Evolutionary conservation across 2,329 filamentous ascomycete genomes (phyloP).

Genomic region (Pseudonectria foliicola): DNA sequence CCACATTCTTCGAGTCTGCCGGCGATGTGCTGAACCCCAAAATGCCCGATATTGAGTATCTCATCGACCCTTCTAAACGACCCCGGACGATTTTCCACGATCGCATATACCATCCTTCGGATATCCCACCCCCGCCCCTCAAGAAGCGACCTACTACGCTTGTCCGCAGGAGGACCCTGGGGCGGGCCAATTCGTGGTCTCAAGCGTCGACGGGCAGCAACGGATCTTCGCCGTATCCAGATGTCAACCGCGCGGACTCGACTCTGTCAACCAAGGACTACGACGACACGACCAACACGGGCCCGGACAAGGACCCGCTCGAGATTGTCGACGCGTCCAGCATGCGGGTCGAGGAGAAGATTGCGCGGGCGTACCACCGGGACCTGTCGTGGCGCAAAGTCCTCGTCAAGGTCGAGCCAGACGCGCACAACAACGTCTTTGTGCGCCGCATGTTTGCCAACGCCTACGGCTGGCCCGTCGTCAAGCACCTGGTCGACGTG

Average conservation of each 20-base stretch:
- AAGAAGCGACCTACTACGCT: constrained; percentile 44
- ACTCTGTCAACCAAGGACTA: constrained; percentile 40
- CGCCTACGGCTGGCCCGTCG: constrained; percentile 93
- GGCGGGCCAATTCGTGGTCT: constrained; percentile 15
- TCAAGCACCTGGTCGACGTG: constrained; percentile 89
- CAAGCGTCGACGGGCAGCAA: constrained; percentile 21
- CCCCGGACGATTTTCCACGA: constrained; percentile 94
- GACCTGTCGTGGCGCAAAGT: constrained; percentile 95
- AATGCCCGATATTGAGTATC: constrained; percentile 70
- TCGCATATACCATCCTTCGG: constrained; percentile 84
- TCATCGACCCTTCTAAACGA: constrained; percentile 75
- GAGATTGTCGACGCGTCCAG: constrained; percentile 49
- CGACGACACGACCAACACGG: constrained; percentile 43
- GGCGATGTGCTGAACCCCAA: constrained; percentile 89
- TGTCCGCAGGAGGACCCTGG: constrained; percentile 24
- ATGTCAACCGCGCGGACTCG: constrained; percentile 36
- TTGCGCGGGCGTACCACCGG: constrained; percentile 88
- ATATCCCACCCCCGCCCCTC: constrained; percentile 77
- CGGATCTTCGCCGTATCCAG: constrained; percentile 27
- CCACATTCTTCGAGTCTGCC: constrained; percentile 91
- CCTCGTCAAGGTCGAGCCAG: constrained; percentile 86
- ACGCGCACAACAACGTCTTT: constrained; percentile 98
- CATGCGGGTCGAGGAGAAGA: constrained; percentile 96
- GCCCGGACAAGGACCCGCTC: constrained; percentile 33
- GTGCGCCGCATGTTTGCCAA: constrained; percentile 96